These are phyloP conservation scores for Davidsoniella eucalypti DNA, from an alignment of 2,329 filamentous ascomycete genomes.

Conservation along the genomic window DNA sequence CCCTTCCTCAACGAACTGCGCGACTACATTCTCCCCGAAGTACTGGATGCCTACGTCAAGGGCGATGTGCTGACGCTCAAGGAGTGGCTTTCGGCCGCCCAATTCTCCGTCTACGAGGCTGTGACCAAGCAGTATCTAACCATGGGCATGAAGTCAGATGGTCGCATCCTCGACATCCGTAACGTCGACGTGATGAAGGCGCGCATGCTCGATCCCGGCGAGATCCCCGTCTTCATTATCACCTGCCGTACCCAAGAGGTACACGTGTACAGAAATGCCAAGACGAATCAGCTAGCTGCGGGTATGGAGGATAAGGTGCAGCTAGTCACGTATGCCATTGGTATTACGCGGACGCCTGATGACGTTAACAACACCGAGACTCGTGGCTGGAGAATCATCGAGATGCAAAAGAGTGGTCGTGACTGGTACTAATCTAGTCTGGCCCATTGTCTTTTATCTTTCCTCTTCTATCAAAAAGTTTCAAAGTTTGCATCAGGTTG, in stretches of 20 bases:
- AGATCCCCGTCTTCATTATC: slow-evolving; percentile 91
- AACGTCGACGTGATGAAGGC: slow-evolving; percentile 78
- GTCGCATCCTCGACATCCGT: slow-evolving; percentile 85
- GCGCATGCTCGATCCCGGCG: slow-evolving; percentile 66
- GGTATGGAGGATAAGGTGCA: slow-evolving; percentile 99
- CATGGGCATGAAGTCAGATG: slow-evolving; percentile 84
- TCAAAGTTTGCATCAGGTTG: not conserved
- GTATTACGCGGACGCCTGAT: slow-evolving; percentile 81
- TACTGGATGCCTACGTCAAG: slow-evolving; percentile 95
- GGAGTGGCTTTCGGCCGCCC: slow-evolving; percentile 88
- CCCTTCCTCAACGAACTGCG: slow-evolving; percentile 89
- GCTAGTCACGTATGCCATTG: slow-evolving; percentile 94
- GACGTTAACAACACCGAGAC: slow-evolving; percentile 97
- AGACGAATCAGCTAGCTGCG: slow-evolving; percentile 75
- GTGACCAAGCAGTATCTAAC: slow-evolving; percentile 91
- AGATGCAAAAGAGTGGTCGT: slow-evolving; percentile 93
- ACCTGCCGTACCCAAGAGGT: slow-evolving; percentile 95
- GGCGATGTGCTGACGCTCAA: slow-evolving; percentile 82
- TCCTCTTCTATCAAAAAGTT: not conserved
- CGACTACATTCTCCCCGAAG: slow-evolving; percentile 94
- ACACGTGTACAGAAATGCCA: slow-evolving; percentile 87
- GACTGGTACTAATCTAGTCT: slow-evolving; percentile 47
- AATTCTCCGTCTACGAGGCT: slow-evolving; percentile 94
- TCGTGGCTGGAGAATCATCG: slow-evolving; percentile 89
- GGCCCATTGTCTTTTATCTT: not conserved